Conservation (phyloP, 2,329 filamentous ascomycete genomes). For the Aspergillus brasiliensis region DNA sequence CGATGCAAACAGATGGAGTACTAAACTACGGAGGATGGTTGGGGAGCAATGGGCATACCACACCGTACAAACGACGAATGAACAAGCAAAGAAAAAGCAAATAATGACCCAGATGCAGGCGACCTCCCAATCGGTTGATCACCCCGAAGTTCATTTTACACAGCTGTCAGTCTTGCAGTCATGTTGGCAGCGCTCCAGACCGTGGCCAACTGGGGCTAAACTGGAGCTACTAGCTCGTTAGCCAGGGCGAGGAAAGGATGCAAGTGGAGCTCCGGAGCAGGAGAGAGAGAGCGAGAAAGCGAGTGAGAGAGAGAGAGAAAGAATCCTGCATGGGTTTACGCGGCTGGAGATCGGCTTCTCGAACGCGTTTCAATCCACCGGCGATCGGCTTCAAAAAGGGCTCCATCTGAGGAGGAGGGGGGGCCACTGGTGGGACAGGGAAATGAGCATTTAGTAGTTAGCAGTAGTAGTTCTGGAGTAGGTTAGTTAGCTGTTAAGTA, state of each 20-base stretch:
- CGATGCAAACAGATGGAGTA: background rate
- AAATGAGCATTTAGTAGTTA: too few relatives aligned
- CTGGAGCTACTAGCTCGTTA: background rate
- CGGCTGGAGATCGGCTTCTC: conserved; percentile 14
- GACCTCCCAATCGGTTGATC: background rate
- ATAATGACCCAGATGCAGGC: background rate
- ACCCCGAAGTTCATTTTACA: background rate
- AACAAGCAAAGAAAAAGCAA: background rate
- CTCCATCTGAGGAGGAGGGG: background rate
- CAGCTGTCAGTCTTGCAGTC: background rate
- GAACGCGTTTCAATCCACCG: conserved; percentile 14
- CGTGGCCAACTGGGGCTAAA: background rate
- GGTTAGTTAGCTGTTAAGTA: background rate
- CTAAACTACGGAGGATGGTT: too few relatives aligned
- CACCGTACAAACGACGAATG: too few relatives aligned
- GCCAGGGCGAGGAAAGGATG: background rate
- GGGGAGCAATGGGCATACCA: background rate
- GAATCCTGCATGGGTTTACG: conserved; percentile 4
- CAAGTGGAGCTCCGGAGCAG: conserved; percentile 5
- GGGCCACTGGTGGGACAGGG: conserved; percentile 1
- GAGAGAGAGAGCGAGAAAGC: too few relatives aligned
- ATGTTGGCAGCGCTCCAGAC: conserved; percentile 6
- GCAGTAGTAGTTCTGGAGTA: too few relatives aligned
- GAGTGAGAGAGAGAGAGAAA: too few relatives aligned
- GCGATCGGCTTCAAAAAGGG: conserved; percentile 7